Evolutionary conservation across 495 filamentous ascomycete genomes (phyloP).

Genomic region (Penicillium turbatum): DNA sequence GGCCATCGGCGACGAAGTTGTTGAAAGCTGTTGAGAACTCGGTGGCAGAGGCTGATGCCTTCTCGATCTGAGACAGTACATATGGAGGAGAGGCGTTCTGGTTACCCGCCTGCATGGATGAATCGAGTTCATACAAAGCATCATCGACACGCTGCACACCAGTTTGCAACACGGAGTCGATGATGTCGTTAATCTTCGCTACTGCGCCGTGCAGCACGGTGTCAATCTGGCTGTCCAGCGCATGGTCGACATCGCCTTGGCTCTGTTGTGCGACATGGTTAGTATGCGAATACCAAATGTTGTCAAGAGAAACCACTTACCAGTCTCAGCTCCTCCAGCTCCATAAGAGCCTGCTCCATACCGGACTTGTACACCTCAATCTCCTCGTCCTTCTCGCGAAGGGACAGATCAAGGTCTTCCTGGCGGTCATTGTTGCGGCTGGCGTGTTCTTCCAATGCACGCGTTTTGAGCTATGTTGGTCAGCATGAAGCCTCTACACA

Average conservation of each 20-base stretch:
- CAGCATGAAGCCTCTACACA: conserved; percentile 12
- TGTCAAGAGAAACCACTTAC: conserved; percentile 23
- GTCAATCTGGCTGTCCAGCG: conserved; percentile 86
- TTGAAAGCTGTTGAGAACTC: conserved; percentile 98
- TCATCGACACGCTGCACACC: conserved; percentile 95
- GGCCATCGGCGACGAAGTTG: conserved; percentile 94
- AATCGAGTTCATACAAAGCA: conserved; percentile 94
- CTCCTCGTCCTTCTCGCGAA: conserved; percentile 94
- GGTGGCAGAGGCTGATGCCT: conserved; percentile 87
- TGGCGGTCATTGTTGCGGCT: conserved; percentile 71
- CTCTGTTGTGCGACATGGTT: conserved; percentile 27
- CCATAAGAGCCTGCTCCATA: conserved; percentile 90
- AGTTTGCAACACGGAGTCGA: conserved; percentile 91
- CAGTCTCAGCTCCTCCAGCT: conserved; percentile 77
- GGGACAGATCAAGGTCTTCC: conserved; percentile 75
- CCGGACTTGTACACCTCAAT: conserved; percentile 94
- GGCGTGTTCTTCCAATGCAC: conserved; percentile 79
- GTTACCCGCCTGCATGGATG: conserved; percentile 96
- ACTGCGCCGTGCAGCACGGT: conserved; percentile 77
- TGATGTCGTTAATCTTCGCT: conserved; percentile 93
- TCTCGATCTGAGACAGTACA: conserved; percentile 93
- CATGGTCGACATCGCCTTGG: conserved; percentile 73
- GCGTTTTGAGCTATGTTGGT: conserved; percentile 62
- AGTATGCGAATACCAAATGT: neutral
- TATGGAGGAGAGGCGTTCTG: conserved; percentile 96